These are phyloP conservation scores for Lactifluus volemus DNA, from an alignment of 768 basidiomycete species.

Conservation along the genomic window DNA sequence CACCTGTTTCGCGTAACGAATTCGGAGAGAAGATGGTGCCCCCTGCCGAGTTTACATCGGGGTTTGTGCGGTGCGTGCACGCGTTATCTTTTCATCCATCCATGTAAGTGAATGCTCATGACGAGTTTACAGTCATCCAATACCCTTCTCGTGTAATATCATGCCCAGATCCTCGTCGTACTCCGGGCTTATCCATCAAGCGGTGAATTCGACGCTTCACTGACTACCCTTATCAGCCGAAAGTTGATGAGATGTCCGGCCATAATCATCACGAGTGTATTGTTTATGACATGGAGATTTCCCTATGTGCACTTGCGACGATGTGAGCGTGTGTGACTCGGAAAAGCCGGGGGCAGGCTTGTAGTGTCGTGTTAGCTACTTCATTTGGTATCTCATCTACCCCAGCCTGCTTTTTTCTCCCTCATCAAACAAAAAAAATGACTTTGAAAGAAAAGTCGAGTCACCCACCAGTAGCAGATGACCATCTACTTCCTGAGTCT, in stretches of 20 bases:
- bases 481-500: neutral
- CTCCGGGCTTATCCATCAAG: constrained; percentile 5
- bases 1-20: constrained; percentile 8
- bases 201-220: neutral
- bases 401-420: no score
- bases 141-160: constrained; percentile 21
- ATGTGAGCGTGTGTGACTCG: neutral
- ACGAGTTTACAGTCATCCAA: constrained; percentile 17
- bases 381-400: neutral
- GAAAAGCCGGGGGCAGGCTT: no score
- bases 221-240: neutral
- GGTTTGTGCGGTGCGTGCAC: constrained; percentile 18
- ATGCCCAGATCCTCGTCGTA: constrained; percentile 18
- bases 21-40: constrained; percentile 12
- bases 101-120: neutral
- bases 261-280: neutral
- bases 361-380: no score
- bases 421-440: neutral
- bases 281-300: neutral
- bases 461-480: neutral
- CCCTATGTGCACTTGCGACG: neutral
- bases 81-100: neutral
- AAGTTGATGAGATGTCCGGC: neutral
- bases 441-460: neutral
- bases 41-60: constrained; percentile 11